These are phyloP conservation scores for Tillandsia leiboldiana DNA, from an alignment of 176 grass and related monocot genomes.

Conservation along the genomic window DNA sequence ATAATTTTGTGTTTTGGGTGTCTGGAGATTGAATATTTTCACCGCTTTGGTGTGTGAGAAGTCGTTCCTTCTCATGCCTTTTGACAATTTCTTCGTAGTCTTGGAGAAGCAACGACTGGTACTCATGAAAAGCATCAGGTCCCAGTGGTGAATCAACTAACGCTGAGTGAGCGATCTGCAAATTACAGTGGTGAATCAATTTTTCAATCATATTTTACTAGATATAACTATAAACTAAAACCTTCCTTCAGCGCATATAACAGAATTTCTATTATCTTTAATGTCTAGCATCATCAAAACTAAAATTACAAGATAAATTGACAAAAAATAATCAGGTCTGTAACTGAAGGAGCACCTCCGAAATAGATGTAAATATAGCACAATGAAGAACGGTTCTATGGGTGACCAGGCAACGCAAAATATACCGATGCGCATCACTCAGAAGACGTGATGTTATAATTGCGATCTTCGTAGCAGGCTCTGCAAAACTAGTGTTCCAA, in stretches of 20 bases:
- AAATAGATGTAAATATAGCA: constrained; percentile 76
- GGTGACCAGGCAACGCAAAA: constrained; percentile 72
- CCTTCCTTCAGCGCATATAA: neutral
- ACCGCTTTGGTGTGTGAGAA: constrained; percentile 22
- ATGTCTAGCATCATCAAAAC: neutral
- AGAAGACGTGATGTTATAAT: constrained; percentile 71
- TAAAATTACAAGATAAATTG: neutral
- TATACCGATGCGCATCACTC: constrained; percentile 86
- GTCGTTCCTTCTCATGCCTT: constrained; percentile 31
- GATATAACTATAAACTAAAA: neutral
- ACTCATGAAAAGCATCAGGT: constrained; percentile 89
- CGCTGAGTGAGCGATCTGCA: constrained; percentile 72
- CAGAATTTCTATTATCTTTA: neutral
- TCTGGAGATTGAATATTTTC: constrained; percentile 7
- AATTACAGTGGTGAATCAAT: neutral
- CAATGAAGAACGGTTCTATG: constrained; percentile 57
- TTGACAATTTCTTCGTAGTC: constrained; percentile 78
- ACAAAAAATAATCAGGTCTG: constrained; percentile 20
- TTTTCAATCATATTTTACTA: too few relatives aligned
- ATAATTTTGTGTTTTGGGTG: constrained; percentile 18
- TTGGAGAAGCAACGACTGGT: constrained; percentile 79
- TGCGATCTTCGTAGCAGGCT: constrained; percentile 65
- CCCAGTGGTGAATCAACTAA: constrained; percentile 80
- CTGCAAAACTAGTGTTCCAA: constrained; percentile 56
- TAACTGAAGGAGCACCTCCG: constrained; percentile 56